Evolutionary conservation across 768 basidiomycete species (phyloP), one percentile per base, ranked within the genome.

Genomic region (Chalciporus sphaerocephalus): DNA sequence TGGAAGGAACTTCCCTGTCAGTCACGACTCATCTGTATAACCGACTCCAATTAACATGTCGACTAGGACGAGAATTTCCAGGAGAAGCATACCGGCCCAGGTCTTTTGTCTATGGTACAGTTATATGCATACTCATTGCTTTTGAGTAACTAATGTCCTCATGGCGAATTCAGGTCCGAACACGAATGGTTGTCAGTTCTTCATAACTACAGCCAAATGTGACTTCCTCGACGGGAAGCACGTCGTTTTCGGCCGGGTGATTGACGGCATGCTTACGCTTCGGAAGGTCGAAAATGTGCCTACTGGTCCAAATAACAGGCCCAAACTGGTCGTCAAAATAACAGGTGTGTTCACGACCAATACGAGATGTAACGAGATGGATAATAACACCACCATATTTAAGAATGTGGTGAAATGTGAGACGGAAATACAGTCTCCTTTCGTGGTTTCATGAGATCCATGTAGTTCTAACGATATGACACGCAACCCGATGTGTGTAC

Each of bases 121-220:
- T 40, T 30, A 5, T 16, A 39, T 38, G 16, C 38, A 30, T 42
- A 15, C 38, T 24, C 18, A 9, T 46, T 17, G 36, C 36, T 37
- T 33, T 33, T 27, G 9, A 5, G 30, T 4, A 32, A n/a, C 28
- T 51, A 23, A 50, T 38, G 2, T 44, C 18, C 18, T 43, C 23
- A 56, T 94, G 92, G 95, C 94, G 0, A 98, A 97, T 68, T 96
- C 94, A 0, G 95, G 95, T 5, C 79, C 87, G 2, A 85, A 91
- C 59, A 94, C 92, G 12, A 98, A 97, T 53, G 95, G 94, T 2
- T 94, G 91, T 65, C 92, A 92, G 81, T 99, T 98, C 74, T 99
- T 99, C 75, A 85, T 99, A 61, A 99, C 96, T 0, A 93, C 91
- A 2, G 90, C 83, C 8, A 87, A 89, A 55, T 95, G 94, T 52